Percentiles rank a stretch among this genome's conserved stretches.
These are phyloP conservation scores for Saccharomycopsis sp. DNA, from an alignment of 805 yeast genomes.

Conservation along the genomic window DNA sequence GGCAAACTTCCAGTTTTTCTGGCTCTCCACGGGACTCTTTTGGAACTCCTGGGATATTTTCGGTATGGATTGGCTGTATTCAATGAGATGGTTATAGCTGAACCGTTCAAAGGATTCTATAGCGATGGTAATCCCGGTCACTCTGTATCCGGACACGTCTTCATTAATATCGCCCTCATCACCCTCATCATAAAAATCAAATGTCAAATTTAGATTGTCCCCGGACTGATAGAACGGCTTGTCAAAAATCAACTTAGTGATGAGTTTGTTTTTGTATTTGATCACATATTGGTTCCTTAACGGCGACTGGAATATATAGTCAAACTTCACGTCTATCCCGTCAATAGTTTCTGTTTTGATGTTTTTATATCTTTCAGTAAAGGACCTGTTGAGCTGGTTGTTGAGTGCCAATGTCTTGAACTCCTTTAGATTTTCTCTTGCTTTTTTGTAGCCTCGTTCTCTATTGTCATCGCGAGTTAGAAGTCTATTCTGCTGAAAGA, in stretches of 20 bases:
- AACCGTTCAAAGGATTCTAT: constrained; percentile 33
- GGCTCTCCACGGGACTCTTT: constrained; percentile 12
- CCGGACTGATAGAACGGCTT: constrained; percentile 38
- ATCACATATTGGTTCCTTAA: constrained; percentile 34
- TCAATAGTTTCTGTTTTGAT: not conserved
- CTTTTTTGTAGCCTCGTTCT: not conserved
- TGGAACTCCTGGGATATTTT: constrained; percentile 12
- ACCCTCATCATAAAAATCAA: constrained; percentile 30
- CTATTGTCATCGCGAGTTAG: not conserved
- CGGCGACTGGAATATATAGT: not conserved
- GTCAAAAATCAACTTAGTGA: constrained; percentile 36
- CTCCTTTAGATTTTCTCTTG: not conserved
- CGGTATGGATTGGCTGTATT: constrained; percentile 8
- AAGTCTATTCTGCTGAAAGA: not conserved
- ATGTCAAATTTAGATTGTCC: constrained; percentile 36
- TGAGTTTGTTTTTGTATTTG: constrained; percentile 34
- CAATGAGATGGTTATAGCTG: constrained; percentile 27
- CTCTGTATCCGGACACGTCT: constrained; percentile 28
- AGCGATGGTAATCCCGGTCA: constrained; percentile 33
- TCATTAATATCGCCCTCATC: constrained; percentile 6
- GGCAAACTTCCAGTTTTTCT: constrained; percentile 18
- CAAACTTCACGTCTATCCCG: not conserved
- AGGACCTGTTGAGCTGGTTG: not conserved
- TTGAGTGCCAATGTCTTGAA: not conserved
- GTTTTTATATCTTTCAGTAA: too few species aligned